phyloP scores from a whole-genome alignment of 192 early-diverging fungal species.

The Gaertneriomyces sp. region DNA sequence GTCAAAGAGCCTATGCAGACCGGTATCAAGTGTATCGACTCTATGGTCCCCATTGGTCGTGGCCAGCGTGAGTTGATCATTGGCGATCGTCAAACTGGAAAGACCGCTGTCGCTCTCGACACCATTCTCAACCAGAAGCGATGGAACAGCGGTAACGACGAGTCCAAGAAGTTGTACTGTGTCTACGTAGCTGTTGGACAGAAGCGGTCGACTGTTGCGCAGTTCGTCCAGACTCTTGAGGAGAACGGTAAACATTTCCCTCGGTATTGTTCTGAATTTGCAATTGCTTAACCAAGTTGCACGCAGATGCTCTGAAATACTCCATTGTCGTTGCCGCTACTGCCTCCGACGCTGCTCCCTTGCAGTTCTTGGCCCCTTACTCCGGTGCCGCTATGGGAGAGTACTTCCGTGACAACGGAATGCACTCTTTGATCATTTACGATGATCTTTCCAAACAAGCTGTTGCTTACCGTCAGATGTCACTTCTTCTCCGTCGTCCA shows the following conservation, averaged over 20 bases:
- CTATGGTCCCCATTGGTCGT: conserved; percentile 99
- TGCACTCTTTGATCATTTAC: conserved; percentile 98
- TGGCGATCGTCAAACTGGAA: conserved; percentile 99
- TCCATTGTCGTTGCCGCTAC: conserved; percentile 98
- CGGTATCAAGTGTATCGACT: conserved; percentile 99
- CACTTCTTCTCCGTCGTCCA: conserved; percentile 97
- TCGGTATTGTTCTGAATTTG: conserved; percentile 6
- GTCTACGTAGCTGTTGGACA: conserved; percentile 99
- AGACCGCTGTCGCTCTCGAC: conserved; percentile 98
- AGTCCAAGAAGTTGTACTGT: conserved; percentile 99
- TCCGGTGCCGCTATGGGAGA: conserved; percentile 98
- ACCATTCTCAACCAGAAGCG: conserved; percentile 99
- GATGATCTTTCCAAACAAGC: conserved; percentile 99
- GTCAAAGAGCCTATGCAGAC: conserved; percentile 99
- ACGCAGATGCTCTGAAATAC: conserved; percentile 92
- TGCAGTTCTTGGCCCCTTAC: conserved; percentile 98
- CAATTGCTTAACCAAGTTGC: not conserved
- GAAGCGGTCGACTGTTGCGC: conserved; percentile 98
- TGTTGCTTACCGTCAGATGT: conserved; percentile 99
- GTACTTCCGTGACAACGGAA: conserved; percentile 98
- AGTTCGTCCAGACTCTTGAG: conserved; percentile 97
- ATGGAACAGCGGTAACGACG: conserved; percentile 93
- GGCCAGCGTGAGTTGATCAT: conserved; percentile 99
- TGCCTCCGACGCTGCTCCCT: conserved; percentile 96
- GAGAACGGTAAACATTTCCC: conserved; percentile 61